A percentile compares a stretch with the other conserved stretches of the same genome.
Evolutionary conservation across 1,284 basidiomycete genomes (phyloP).

Genomic region (Tranzscheliella williamsii): DNA sequence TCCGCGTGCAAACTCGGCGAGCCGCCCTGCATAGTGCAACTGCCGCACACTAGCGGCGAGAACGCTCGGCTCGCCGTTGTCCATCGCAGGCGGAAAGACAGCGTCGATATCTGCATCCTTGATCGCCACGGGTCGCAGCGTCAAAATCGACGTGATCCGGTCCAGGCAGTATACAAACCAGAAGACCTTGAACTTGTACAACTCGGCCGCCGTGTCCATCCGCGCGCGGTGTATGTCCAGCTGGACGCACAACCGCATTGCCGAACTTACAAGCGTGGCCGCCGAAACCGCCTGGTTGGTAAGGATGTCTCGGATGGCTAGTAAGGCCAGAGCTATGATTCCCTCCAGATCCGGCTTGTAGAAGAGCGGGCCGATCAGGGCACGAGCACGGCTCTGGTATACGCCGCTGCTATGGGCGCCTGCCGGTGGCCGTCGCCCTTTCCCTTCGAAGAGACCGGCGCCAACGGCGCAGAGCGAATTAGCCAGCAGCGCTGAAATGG

Average conservation of each 20-base stretch:
- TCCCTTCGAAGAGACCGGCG: slow-evolving; percentile 18
- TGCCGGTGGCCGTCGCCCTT: slow-evolving; percentile 1
- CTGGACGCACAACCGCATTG: slow-evolving; percentile 25
- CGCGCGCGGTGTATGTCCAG: slow-evolving; percentile 24
- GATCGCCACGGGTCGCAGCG: slow-evolving; percentile 18
- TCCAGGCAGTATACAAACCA: slow-evolving; percentile 36
- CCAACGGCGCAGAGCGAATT: slow-evolving; percentile 32
- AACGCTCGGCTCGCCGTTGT: slow-evolving; percentile 24
- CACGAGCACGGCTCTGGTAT: slow-evolving; percentile 17
- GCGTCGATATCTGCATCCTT: slow-evolving; percentile 32
- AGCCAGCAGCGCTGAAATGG: slow-evolving; percentile 26
- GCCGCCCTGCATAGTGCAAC: slow-evolving; percentile 22
- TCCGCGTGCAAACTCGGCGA: slow-evolving; percentile 10
- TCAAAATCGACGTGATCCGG: slow-evolving; percentile 27
- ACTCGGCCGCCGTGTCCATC: not conserved
- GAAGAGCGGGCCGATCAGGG: slow-evolving; percentile 19
- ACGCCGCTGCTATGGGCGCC: slow-evolving; percentile 18
- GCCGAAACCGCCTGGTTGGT: slow-evolving; percentile 17
- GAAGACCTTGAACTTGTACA: slow-evolving; percentile 10
- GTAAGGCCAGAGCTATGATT: slow-evolving; percentile 24
- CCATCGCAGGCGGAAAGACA: slow-evolving; percentile 12
- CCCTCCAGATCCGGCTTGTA: slow-evolving; percentile 19
- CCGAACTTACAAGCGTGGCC: slow-evolving; percentile 16
- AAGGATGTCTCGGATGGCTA: slow-evolving; percentile 26
- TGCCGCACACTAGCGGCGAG: slow-evolving; percentile 34